Conservation (phyloP, 1,284 basidiomycete species). For the Pyrrhoderma noxium region DNA sequence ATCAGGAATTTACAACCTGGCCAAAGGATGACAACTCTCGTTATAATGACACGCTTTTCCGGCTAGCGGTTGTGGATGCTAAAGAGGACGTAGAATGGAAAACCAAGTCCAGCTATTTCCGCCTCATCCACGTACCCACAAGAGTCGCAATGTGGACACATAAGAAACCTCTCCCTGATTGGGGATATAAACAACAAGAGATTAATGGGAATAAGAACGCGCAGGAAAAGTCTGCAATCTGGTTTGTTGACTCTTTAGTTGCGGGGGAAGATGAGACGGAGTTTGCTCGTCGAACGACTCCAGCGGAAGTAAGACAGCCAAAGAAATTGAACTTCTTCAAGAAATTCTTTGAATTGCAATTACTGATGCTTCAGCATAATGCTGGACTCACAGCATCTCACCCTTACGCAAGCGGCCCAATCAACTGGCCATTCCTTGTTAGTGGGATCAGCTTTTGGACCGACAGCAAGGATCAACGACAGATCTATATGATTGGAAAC, state of each 20-base stretch:
- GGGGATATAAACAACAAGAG: slow-evolving; percentile 97
- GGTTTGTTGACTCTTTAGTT: slow-evolving; percentile 85
- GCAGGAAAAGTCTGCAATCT: slow-evolving; percentile 74
- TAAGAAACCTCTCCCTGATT: slow-evolving; percentile 78
- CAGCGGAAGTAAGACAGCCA: slow-evolving; percentile 54
- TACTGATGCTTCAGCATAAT: slow-evolving; percentile 97
- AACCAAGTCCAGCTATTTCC: slow-evolving; percentile 89
- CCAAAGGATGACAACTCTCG: slow-evolving; percentile 62
- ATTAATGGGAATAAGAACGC: slow-evolving; percentile 97
- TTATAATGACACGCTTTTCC: slow-evolving; percentile 85
- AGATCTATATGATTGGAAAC: slow-evolving; percentile 97
- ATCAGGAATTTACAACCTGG: slow-evolving; percentile 97
- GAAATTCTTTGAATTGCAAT: slow-evolving; percentile 91
- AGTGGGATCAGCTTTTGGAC: slow-evolving; percentile 99
- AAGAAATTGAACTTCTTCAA: slow-evolving; percentile 87
- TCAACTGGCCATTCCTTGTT: slow-evolving; percentile 97
- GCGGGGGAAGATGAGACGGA: slow-evolving; percentile 60
- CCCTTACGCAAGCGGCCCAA: slow-evolving; percentile 89
- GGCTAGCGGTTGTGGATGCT: slow-evolving; percentile 64
- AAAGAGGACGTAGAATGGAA: slow-evolving; percentile 78
- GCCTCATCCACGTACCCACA: slow-evolving; percentile 82
- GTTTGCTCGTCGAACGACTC: slow-evolving; percentile 43
- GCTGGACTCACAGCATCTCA: slow-evolving; percentile 91
- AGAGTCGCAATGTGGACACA: slow-evolving; percentile 95
- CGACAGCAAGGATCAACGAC: slow-evolving; percentile 72